Conservation (phyloP, 192 early-diverging fungal genomes). For the Bifiguratus adelaidae region DNA sequence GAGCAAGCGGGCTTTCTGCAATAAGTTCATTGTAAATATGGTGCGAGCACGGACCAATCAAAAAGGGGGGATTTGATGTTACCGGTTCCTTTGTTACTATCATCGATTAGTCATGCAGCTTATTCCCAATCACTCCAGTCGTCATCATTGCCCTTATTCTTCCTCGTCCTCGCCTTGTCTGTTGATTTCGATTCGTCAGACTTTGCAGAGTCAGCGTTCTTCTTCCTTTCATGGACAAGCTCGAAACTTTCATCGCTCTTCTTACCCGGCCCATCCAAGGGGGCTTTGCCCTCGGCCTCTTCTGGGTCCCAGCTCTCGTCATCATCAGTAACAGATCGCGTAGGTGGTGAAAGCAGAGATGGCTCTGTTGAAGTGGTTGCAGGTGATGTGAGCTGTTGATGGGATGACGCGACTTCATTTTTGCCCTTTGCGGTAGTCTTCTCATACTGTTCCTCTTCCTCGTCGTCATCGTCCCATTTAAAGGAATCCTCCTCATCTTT, state of each 20-base stretch:
- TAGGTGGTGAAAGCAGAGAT: background rate
- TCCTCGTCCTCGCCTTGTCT: background rate
- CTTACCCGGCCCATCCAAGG: background rate
- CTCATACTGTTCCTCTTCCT: too few relatives aligned
- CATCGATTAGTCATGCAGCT: too few relatives aligned
- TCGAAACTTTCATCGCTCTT: background rate
- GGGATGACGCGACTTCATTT: too few relatives aligned
- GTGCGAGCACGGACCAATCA: too few relatives aligned
- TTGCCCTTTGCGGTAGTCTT: too few relatives aligned
- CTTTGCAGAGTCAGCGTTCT: background rate
- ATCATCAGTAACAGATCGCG: background rate
- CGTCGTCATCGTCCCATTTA: background rate
- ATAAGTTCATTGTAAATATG: too few relatives aligned
- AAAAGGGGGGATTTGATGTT: too few relatives aligned
- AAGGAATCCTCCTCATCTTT: background rate
- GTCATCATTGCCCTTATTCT: background rate
- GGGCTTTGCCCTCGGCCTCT: background rate
- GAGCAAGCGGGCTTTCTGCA: too few relatives aligned
- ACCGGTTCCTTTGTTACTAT: too few relatives aligned
- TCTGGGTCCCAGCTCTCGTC: background rate
- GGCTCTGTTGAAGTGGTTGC: background rate
- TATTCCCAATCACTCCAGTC: slow-evolving; percentile 2
- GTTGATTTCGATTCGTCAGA: background rate
- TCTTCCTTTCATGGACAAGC: background rate
- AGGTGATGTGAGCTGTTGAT: background rate